Evolutionary conservation across 2,329 filamentous ascomycete species (phyloP), one percentile per base, ranked within the genome.

Genomic region (Epichloe glyceriae): DNA sequence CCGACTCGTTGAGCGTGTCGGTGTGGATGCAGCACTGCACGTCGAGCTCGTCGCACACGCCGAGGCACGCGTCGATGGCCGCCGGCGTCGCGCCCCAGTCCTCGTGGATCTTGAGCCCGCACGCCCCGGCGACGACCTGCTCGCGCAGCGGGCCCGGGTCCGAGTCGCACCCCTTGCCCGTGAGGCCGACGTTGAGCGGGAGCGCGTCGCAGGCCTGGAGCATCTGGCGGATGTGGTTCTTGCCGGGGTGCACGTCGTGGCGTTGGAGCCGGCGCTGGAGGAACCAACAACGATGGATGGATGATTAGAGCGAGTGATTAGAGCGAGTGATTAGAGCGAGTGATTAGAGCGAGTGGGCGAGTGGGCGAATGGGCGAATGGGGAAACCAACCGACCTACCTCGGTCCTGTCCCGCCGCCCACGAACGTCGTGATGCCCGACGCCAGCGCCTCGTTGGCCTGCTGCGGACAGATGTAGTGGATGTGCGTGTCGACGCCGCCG

Each of bases 11-110:
- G 54, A 97, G 79, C 0, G 91, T 96, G 66, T 97, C 91, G 0
- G 90, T 96, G 66, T 96, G 91, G 60, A 97, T 94, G 56, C 95
- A 80, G 57, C 87, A 94, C 67, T 97, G 91, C 26, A 97, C 80
- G 62, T 97, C 91, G 50, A 88, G 79, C 63, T 95, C 85, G 60
- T 97, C 91, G 65, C 90, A 96, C 42, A 96, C 85, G 1, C 71
- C 71, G 11, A 95, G 76, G 61, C 91, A 96, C 2, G 85, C 76
- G 65, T 97, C 90, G 61, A 97, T 97, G 20, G 88, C 89, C 1
- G 88, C 85, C 0, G 91, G 91, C 1, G 91, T 96, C 20, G 79
- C 82, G 49, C 91, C 91, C 91, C 91, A 97, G 67, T 97, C 91
- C 69, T 97, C 91, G 66, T 97, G 91, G 6, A 97, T 74, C 67